Percentiles rank a stretch among this genome's conserved stretches.
These are phyloP conservation scores for Podila minutissima DNA, from an alignment of 192 early-diverging fungal genomes.

Conservation along the genomic window DNA sequence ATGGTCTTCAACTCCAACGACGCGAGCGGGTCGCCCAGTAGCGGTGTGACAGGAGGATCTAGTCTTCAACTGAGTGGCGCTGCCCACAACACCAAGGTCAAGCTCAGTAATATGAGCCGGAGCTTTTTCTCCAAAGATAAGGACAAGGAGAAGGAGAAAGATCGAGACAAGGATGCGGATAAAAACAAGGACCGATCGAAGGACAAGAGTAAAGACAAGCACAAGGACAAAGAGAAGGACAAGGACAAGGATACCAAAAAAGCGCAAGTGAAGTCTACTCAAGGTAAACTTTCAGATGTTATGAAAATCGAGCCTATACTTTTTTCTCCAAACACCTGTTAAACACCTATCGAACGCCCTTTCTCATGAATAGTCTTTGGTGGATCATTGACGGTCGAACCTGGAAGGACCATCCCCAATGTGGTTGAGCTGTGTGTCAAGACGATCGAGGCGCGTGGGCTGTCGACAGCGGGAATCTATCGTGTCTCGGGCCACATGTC, in stretches of 20 bases:
- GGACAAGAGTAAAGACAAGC: slow-evolving; percentile 16
- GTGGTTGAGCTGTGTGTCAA: slow-evolving; percentile 68
- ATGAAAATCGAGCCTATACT: too few relatives aligned
- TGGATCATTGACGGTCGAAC: slow-evolving; percentile 48
- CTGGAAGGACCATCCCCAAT: slow-evolving; percentile 57
- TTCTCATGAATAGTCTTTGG: slow-evolving; percentile 28
- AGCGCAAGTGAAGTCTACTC: neutral
- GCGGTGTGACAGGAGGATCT: slow-evolving; percentile 13
- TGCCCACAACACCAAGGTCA: slow-evolving; percentile 12
- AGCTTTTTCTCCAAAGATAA: slow-evolving; percentile 50
- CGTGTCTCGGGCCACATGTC: slow-evolving; percentile 69
- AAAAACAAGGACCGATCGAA: slow-evolving; percentile 9
- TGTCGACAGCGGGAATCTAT: slow-evolving; percentile 70
- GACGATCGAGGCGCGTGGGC: slow-evolving; percentile 67
- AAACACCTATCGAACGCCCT: too few relatives aligned
- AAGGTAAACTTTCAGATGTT: neutral
- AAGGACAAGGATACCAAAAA: slow-evolving; percentile 10
- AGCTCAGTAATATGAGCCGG: slow-evolving; percentile 42
- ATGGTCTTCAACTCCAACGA: neutral
- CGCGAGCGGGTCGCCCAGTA: neutral
- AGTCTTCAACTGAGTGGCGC: slow-evolving; percentile 1
- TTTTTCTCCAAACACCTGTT: neutral
- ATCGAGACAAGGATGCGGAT: slow-evolving; percentile 7
- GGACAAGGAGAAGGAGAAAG: slow-evolving; percentile 23
- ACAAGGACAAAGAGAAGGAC: slow-evolving; percentile 16